Evolutionary conservation across 495 filamentous ascomycete genomes (phyloP).

Genomic region (Penicillium bialowiezense): DNA sequence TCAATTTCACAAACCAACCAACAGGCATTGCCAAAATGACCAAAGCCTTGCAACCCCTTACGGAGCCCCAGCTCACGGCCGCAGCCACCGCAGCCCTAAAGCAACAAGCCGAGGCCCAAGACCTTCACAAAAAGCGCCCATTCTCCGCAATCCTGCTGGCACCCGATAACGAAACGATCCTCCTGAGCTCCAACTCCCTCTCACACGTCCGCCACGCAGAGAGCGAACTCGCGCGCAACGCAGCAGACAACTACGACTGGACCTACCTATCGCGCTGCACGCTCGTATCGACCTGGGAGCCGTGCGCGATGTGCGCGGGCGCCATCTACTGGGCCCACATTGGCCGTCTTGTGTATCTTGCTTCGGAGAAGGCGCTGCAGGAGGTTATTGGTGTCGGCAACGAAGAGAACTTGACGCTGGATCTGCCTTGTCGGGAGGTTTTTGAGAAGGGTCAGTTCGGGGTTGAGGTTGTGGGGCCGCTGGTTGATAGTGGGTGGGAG

Average conservation of each 20-base stretch:
- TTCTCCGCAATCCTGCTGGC: constrained; percentile 48
- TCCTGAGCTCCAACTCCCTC: constrained; percentile 47
- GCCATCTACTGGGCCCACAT: constrained; percentile 55
- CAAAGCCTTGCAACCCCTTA: constrained; percentile 8
- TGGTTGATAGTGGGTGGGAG: constrained; percentile 38
- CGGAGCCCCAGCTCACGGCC: constrained; percentile 28
- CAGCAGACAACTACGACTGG: constrained; percentile 48
- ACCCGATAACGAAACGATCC: constrained; percentile 47
- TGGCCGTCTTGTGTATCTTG: constrained; percentile 51
- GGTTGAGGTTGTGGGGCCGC: constrained; percentile 48
- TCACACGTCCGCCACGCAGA: constrained; percentile 58
- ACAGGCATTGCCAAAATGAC: neutral
- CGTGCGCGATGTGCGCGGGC: constrained; percentile 53
- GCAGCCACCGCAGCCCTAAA: constrained; percentile 36
- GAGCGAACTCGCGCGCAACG: constrained; percentile 47
- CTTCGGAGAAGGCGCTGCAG: constrained; percentile 46
- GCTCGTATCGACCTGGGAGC: constrained; percentile 54
- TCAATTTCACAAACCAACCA: neutral
- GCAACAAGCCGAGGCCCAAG: constrained; percentile 39
- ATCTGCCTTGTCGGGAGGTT: constrained; percentile 46
- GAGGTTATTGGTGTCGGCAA: constrained; percentile 46
- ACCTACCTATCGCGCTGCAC: constrained; percentile 49
- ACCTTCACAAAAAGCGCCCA: constrained; percentile 43
- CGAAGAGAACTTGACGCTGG: constrained; percentile 52
- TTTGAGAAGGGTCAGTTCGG: constrained; percentile 42